Conservation (phyloP, 2,329 filamentous ascomycete species). For the Blastomyces percursus region DNA sequence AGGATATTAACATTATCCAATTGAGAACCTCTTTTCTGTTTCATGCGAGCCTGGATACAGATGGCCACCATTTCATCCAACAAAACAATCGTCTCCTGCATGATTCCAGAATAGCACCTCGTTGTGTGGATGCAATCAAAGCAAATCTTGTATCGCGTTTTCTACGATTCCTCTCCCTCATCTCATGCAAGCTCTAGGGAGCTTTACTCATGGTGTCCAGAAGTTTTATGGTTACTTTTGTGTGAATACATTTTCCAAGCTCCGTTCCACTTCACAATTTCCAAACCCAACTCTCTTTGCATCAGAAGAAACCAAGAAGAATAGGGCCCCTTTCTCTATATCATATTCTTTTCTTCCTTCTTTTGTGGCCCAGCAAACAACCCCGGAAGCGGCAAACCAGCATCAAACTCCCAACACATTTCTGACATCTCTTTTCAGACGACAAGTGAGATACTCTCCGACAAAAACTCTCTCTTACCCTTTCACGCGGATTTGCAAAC, state of each 20-base stretch:
- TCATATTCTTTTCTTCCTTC: neutral
- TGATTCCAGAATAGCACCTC: neutral
- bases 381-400: neutral
- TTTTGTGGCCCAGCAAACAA: neutral
- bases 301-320: neutral
- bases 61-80: neutral
- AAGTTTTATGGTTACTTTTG: neutral
- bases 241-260: neutral
- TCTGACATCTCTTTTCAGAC: neutral
- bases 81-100: neutral
- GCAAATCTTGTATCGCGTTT: neutral
- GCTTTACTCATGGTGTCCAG: neutral
- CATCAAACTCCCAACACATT: neutral
- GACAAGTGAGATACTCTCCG: neutral
- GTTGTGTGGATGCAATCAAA: neutral
- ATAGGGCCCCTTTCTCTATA: neutral
- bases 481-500: neutral
- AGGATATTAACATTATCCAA: neutral
- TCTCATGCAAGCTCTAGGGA: neutral
- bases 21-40: neutral
- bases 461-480: neutral
- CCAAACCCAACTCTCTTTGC: neutral
- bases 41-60: neutral
- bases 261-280: neutral
- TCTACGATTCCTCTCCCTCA: neutral